phyloP scores from a whole-genome alignment of 2,329 filamentous ascomycete species.

The Cercospora zeina region DNA sequence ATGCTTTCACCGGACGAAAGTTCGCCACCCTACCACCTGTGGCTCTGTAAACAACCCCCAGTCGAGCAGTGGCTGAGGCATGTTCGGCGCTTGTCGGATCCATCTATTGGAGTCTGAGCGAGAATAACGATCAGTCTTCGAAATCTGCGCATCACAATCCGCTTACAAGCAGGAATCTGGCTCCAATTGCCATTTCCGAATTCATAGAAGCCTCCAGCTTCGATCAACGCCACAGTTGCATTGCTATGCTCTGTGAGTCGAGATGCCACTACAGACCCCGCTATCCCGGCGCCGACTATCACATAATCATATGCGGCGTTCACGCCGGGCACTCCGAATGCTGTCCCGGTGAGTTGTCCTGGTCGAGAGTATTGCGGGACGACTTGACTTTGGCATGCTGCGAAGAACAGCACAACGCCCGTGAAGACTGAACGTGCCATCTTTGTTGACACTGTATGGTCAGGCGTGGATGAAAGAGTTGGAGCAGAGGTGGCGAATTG shows the following conservation, averaged over 20 bases:
- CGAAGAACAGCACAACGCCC: not conserved
- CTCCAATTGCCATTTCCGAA: constrained; percentile 36
- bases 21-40: constrained; percentile 23
- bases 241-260: constrained; percentile 31
- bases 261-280: constrained; percentile 33
- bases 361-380: not conserved
- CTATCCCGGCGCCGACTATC: constrained; percentile 17
- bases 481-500: not conserved
- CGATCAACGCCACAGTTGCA: constrained; percentile 35
- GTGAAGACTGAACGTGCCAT: not conserved
- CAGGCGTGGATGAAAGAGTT: not conserved
- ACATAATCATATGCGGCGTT: constrained; percentile 7
- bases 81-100: constrained; percentile 15
- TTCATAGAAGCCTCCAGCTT: constrained; percentile 40
- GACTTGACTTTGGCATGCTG: not conserved
- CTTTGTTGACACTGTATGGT: not conserved
- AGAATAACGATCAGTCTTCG: not conserved
- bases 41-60: constrained; percentile 37
- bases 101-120: constrained; percentile 20
- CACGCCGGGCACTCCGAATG: not conserved
- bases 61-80: constrained; percentile 33
- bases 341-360: not conserved
- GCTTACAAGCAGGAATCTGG: constrained; percentile 33
- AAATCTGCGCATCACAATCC: not conserved
- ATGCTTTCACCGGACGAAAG: not conserved